Conservation (phyloP, 495 filamentous ascomycete genomes). For the Bacidia gigantensis region DNA sequence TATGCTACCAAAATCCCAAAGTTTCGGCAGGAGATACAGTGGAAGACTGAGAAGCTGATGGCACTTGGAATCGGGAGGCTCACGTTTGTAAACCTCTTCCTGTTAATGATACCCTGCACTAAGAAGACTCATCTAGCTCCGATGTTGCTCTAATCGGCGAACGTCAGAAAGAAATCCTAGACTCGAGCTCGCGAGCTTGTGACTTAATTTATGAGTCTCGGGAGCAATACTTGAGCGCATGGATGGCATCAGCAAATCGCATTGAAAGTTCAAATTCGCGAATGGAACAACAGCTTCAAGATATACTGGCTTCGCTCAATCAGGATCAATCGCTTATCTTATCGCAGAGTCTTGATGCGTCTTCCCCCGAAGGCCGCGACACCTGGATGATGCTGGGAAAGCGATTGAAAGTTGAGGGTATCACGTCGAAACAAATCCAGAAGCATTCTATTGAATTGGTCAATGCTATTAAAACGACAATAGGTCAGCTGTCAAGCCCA, state of each 20-base stretch:
- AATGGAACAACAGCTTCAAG: slow-evolving; percentile 4
- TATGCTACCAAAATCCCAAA: neutral
- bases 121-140: neutral
- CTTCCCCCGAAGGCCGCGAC: slow-evolving; percentile 12
- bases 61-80: neutral
- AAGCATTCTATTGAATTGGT: slow-evolving; percentile 1
- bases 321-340: neutral
- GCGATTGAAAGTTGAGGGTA: slow-evolving; percentile 7
- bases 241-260: neutral
- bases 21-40: neutral
- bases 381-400: slow-evolving; percentile 13
- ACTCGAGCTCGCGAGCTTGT: neutral
- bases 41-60: neutral
- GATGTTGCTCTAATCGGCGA: neutral
- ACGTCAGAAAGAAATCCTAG: neutral
- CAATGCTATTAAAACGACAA: slow-evolving; percentile 4
- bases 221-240: too few relatives aligned
- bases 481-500: neutral
- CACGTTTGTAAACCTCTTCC: neutral
- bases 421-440: slow-evolving; percentile 4
- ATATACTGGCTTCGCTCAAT: slow-evolving; percentile 6
- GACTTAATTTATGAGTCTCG: neutral
- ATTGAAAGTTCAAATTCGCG: slow-evolving; percentile 2
- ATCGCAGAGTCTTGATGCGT: slow-evolving; percentile 10
- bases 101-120: neutral